Base-by-base conservation (phyloP, 257 asterid species). In the Striga asiatica region DNA sequence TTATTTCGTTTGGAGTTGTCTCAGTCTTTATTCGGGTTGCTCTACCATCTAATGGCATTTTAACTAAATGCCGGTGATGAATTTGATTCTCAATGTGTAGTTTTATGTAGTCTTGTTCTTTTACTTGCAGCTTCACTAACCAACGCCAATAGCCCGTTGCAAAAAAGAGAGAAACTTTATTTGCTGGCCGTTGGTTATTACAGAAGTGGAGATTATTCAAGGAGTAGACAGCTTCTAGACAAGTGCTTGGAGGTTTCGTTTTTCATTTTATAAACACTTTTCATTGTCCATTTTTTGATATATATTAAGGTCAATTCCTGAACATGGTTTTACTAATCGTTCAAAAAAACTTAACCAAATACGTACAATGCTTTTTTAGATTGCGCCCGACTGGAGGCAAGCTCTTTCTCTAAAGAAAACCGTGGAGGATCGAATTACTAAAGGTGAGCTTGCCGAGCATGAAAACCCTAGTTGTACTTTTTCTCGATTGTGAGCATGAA, bases 301-400 rank as follows among this genome's bases (percentile, higher is more conserved):
- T n/a, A n/a, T n/a, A n/a, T n/a, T n/a, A n/a, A 3, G 29, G 3
- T 20, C 52, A 18, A 43, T 16, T 13, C n/a, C 2, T 4, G 13
- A 11, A 14, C 13, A 14, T 38, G 13, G 45, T 38, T 11, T 38
- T 38, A 2, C 5, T 11, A 46, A 19, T 19, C 21, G 21, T 22
- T 28, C 27, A 13, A 38, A 43, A 24, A 24, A 10, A 9, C n/a
- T n/a, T 21, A 5, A 23, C 12, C 12, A 4, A n/a, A n/a, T n/a
- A n/a, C n/a, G n/a, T n/a, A 37, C 31, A 21, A 20, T 11, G 8
- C n/a, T 25, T 56, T 35, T 53, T 37, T 47, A 86, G 95, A 83
- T 86, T 76, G 88, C 81, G 37, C 88, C 91, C 0, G 85, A 83
- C 56, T 83, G 88, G 88, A 78, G 88, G 56, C 92, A 83, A 71